phyloP scores from a whole-genome alignment of 306 rosid genomes.

The Inga oerstediana region DNA sequence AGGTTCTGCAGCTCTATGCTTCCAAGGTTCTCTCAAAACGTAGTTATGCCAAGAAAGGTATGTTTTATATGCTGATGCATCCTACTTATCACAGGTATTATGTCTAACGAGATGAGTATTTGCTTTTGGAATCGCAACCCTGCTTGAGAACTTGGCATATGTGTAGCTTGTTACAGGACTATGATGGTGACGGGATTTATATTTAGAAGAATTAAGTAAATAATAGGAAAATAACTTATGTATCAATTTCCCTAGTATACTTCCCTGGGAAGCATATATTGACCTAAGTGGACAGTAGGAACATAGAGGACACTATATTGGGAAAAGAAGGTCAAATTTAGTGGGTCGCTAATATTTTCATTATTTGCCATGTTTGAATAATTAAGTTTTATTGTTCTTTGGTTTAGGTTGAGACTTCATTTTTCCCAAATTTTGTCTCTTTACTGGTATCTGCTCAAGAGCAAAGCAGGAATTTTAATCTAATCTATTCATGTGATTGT shows the following conservation, averaged over 20 bases:
- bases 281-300: slow-evolving; percentile 21
- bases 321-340: slow-evolving; percentile 19
- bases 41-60: slow-evolving; percentile 79
- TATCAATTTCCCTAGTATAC: background rate
- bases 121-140: slow-evolving; percentile 24
- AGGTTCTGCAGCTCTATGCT: slow-evolving; percentile 94
- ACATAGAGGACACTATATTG: slow-evolving; percentile 1
- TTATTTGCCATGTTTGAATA: slow-evolving; percentile 1
- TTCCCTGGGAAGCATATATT: slow-evolving; percentile 12
- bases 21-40: slow-evolving; percentile 84
- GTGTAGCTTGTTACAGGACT: background rate
- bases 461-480: background rate
- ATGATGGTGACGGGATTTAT: background rate
- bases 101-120: slow-evolving; percentile 24
- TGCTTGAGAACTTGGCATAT: background rate
- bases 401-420: slow-evolving; percentile 4
- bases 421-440: background rate
- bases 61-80: slow-evolving; percentile 12
- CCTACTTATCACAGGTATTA: background rate
- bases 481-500: slow-evolving; percentile 3
- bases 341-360: slow-evolving; percentile 1
- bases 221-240: background rate
- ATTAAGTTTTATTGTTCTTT: slow-evolving; percentile 3
- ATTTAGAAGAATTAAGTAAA: background rate
- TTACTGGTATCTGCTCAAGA: background rate